Evolutionary conservation across 768 basidiomycete species (phyloP).

Genomic region (Mycena amicta): DNA sequence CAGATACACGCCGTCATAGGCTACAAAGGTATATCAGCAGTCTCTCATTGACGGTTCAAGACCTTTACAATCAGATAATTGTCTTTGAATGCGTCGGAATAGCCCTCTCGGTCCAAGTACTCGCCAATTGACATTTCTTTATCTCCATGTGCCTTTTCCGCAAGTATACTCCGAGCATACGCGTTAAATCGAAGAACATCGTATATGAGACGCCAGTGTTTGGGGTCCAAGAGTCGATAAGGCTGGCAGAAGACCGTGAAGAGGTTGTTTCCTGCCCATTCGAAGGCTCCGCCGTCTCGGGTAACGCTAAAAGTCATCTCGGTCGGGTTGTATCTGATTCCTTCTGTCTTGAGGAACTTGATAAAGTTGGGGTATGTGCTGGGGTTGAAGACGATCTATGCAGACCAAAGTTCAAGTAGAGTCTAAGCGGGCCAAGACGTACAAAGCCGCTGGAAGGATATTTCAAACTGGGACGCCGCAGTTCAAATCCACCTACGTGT

Average conservation of each 20-base stretch:
- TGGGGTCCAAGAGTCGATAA: slow-evolving; percentile 58
- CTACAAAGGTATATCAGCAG: slow-evolving; percentile 36
- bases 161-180: slow-evolving; percentile 55
- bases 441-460: slow-evolving; percentile 55
- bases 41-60: too few species aligned
- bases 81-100: slow-evolving; percentile 68
- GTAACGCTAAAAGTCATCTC: slow-evolving; percentile 83
- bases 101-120: slow-evolving; percentile 64
- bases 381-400: slow-evolving; percentile 76
- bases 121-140: slow-evolving; percentile 58
- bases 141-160: slow-evolving; percentile 28
- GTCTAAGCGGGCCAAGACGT: too few species aligned
- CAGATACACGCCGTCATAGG: slow-evolving; percentile 83
- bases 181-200: slow-evolving; percentile 76
- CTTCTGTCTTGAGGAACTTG: slow-evolving; percentile 57
- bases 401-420: too few species aligned
- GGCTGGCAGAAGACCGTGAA: slow-evolving; percentile 69
- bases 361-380: slow-evolving; percentile 80
- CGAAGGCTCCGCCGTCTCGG: slow-evolving; percentile 66
- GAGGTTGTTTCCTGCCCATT: slow-evolving; percentile 75
- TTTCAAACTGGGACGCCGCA: background rate
- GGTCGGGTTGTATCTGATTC: slow-evolving; percentile 55
- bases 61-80: slow-evolving; percentile 73
- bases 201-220: slow-evolving; percentile 74
- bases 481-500: slow-evolving; percentile 57